Percentiles rank a stretch among this genome's conserved stretches.
Conservation (phyloP, 805 yeast genomes). For the Candida arabinofermentans region DNA sequence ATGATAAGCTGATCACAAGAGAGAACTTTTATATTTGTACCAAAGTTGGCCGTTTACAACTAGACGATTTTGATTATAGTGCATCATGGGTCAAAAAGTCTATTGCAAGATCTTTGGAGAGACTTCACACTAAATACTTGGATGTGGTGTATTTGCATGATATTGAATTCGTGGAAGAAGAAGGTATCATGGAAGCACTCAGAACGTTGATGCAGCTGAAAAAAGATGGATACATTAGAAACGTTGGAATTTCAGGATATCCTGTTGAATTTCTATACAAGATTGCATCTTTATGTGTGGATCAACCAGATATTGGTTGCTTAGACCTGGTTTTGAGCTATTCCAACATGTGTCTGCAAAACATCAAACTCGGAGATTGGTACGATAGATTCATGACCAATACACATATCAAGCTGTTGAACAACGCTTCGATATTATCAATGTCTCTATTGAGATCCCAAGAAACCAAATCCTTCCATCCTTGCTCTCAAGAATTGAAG, state of each 20-base stretch:
- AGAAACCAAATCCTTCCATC: slow-evolving; percentile 73
- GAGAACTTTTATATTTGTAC: slow-evolving; percentile 69
- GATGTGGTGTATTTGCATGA: slow-evolving; percentile 89
- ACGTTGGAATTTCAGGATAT: slow-evolving; percentile 83
- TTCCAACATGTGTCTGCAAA: slow-evolving; percentile 80
- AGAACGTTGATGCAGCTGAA: slow-evolving; percentile 56
- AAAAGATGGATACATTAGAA: slow-evolving; percentile 53
- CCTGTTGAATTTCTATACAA: slow-evolving; percentile 67
- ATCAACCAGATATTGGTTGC: slow-evolving; percentile 46
- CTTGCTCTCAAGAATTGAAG: slow-evolving; percentile 60
- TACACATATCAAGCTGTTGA: slow-evolving; percentile 53
- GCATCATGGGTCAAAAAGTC: slow-evolving; percentile 56
- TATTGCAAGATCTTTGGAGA: slow-evolving; percentile 58
- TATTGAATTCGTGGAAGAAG: slow-evolving; percentile 68
- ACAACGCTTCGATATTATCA: slow-evolving; percentile 81
- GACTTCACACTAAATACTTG: slow-evolving; percentile 64
- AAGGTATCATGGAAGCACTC: slow-evolving; percentile 58
- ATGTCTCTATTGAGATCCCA: slow-evolving; percentile 80
- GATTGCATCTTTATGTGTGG: slow-evolving; percentile 39
- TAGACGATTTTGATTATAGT: slow-evolving; percentile 73
- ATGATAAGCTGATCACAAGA: slow-evolving; percentile 44
- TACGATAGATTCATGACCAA: slow-evolving; percentile 45
- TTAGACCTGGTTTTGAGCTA: slow-evolving; percentile 77
- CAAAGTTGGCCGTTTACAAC: slow-evolving; percentile 74
- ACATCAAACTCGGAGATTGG: slow-evolving; percentile 47